phyloP scores from a whole-genome alignment of 108 stramenopile species.

The Nitzschia inconspicua region DNA sequence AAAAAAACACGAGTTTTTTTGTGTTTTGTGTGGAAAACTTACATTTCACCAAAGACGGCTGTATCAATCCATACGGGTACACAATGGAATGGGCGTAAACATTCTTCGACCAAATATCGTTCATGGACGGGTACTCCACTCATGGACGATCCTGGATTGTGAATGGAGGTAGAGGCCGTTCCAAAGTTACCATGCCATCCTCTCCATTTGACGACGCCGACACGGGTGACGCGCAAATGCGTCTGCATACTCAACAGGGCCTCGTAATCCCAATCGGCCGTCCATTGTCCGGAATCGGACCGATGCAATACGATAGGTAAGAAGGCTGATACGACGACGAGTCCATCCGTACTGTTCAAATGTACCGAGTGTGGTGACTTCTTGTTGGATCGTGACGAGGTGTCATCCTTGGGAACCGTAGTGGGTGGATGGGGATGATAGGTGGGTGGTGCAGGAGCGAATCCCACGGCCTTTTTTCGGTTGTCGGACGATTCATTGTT shows the following conservation, averaged over 20 bases:
- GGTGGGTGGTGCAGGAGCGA: slow-evolving; percentile 56
- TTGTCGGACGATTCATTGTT: background rate
- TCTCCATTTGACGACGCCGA: slow-evolving; percentile 91
- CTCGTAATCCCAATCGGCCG: slow-evolving; percentile 95
- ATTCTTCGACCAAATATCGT: slow-evolving; percentile 82
- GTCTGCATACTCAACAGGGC: slow-evolving; percentile 91
- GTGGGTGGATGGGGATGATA: slow-evolving; percentile 16
- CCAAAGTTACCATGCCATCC: slow-evolving; percentile 86
- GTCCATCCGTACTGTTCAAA: slow-evolving; percentile 79
- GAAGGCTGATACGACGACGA: slow-evolving; percentile 86
- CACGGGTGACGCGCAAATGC: slow-evolving; percentile 86
- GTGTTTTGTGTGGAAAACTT: slow-evolving; percentile 23
- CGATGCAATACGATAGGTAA: slow-evolving; percentile 81
- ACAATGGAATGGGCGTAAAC: slow-evolving; percentile 88
- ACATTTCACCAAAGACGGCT: slow-evolving; percentile 78
- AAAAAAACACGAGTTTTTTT: background rate
- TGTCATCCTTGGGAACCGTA: background rate
- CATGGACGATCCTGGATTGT: background rate
- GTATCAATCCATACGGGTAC: slow-evolving; percentile 95
- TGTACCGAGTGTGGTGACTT: slow-evolving; percentile 50
- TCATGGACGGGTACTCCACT: slow-evolving; percentile 81
- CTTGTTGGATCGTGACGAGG: background rate
- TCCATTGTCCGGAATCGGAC: slow-evolving; percentile 58
- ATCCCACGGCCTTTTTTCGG: slow-evolving; percentile 73
- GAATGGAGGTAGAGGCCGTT: background rate